Conservation (phyloP, 1,284 basidiomycete species). For the Microstroma glucosiphilum region DNA sequence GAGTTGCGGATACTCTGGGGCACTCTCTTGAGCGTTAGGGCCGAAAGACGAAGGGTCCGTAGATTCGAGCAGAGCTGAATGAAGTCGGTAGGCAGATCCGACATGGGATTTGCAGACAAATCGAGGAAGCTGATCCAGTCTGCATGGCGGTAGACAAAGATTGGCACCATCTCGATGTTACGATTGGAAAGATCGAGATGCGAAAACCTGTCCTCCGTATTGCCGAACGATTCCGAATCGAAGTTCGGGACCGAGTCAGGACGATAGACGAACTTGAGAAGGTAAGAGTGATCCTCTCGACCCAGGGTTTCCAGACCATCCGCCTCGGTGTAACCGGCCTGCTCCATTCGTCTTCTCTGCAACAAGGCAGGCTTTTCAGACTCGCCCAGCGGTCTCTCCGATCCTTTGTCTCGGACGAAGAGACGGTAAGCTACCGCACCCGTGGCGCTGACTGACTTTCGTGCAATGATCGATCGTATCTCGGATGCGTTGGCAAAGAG, state of each 20-base stretch:
- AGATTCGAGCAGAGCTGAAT: slow-evolving; percentile 80
- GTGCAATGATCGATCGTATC: slow-evolving; percentile 49
- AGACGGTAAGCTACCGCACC: slow-evolving; percentile 40
- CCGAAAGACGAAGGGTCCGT: slow-evolving; percentile 78
- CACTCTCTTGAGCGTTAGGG: slow-evolving; percentile 90
- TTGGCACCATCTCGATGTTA: slow-evolving; percentile 82
- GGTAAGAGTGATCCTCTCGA: slow-evolving; percentile 73
- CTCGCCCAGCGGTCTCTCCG: slow-evolving; percentile 51
- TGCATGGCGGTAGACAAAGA: slow-evolving; percentile 78
- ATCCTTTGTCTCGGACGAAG: slow-evolving; percentile 47
- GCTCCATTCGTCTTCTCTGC: slow-evolving; percentile 73
- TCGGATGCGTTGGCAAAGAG: slow-evolving; percentile 66
- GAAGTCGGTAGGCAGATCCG: slow-evolving; percentile 94
- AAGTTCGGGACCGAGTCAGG: slow-evolving; percentile 59
- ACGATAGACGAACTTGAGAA: slow-evolving; percentile 75
- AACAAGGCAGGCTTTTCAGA: slow-evolving; percentile 81
- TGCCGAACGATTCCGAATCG: slow-evolving; percentile 35
- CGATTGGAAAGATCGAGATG: slow-evolving; percentile 76
- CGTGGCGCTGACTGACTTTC: slow-evolving; percentile 24
- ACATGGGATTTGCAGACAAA: slow-evolving; percentile 88
- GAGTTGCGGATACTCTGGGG: slow-evolving; percentile 77
- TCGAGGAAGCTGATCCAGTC: slow-evolving; percentile 79
- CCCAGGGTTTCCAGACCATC: slow-evolving; percentile 78
- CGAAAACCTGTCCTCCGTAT: slow-evolving; percentile 58
- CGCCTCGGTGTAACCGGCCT: slow-evolving; percentile 78